phyloP scores from a whole-genome alignment of 164 flowering plant species.

The Tetrastigma voinierianum region DNA sequence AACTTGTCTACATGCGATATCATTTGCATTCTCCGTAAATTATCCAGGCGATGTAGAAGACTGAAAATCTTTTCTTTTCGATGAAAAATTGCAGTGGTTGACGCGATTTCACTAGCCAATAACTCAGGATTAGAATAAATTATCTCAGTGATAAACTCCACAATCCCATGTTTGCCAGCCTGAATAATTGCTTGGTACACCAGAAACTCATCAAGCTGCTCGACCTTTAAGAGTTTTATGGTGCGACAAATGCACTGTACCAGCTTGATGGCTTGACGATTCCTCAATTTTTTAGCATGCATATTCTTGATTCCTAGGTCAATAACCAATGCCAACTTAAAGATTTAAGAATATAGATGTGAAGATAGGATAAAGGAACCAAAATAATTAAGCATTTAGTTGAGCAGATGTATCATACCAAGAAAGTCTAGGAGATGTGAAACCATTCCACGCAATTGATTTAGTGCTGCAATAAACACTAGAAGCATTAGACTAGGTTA shows the following conservation, averaged over 20 bases:
- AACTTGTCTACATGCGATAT: constrained; percentile 8
- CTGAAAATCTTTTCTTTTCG: constrained; percentile 29
- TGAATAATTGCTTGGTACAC: constrained; percentile 10
- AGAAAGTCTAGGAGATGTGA: background rate
- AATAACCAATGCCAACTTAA: background rate
- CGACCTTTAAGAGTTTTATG: background rate
- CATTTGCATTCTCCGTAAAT: background rate
- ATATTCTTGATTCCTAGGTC: constrained; percentile 10
- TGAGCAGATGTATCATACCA: background rate
- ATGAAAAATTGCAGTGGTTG: constrained; percentile 6
- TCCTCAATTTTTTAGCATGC: constrained; percentile 12
- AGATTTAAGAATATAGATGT: background rate
- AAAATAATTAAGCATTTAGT: background rate
- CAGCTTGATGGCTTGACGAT: constrained; percentile 14
- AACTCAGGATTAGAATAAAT: constrained; percentile 12
- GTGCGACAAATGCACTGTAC: background rate
- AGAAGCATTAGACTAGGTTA: no score
- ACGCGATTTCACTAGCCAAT: constrained; percentile 1
- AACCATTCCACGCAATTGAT: background rate
- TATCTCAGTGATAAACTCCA: constrained; percentile 16
- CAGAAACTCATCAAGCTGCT: background rate
- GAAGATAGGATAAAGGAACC: background rate
- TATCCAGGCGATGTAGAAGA: constrained; percentile 19
- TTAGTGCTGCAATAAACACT: background rate
- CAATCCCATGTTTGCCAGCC: constrained; percentile 21